Evolutionary conservation across 78 protist genomes (phyloP).

Genomic region (Emiliania huxleyi): DNA sequence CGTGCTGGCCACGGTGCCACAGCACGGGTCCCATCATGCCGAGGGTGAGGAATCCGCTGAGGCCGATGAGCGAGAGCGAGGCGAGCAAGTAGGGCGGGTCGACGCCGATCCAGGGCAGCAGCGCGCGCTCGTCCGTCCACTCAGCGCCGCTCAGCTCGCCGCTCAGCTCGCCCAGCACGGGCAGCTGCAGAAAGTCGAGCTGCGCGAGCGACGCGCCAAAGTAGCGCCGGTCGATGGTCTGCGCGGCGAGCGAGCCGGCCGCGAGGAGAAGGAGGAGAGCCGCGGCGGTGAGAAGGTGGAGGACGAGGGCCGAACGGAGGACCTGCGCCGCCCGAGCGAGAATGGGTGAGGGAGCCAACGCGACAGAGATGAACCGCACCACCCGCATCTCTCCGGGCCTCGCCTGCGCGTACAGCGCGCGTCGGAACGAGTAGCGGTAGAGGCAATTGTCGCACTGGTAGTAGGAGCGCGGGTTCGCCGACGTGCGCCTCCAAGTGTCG

Average conservation of each 20-base stretch:
- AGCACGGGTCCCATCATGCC: background rate
- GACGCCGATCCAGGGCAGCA: background rate
- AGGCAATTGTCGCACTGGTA: slow-evolving; percentile 24
- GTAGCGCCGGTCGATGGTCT: background rate
- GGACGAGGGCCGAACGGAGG: background rate
- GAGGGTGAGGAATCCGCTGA: background rate
- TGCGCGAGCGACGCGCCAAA: background rate
- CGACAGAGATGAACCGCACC: too few species aligned
- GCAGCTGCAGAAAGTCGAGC: background rate
- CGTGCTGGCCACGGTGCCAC: background rate
- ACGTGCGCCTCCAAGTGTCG: slow-evolving; percentile 17
- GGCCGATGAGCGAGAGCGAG: background rate
- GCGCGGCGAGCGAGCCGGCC: background rate
- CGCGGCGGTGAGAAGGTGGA: background rate
- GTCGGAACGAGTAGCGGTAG: background rate
- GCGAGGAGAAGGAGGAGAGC: background rate
- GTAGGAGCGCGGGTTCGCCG: slow-evolving; percentile 12
- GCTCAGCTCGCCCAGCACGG: background rate
- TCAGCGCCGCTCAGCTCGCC: background rate
- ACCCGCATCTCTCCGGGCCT: too few species aligned
- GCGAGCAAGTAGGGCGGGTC: background rate
- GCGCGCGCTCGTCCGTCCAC: too few species aligned
- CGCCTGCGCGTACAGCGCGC: slow-evolving; percentile 15
- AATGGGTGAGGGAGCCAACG: too few species aligned
- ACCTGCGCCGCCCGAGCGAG: too few species aligned